These are phyloP conservation scores for Lentinula edodes DNA, from an alignment of 768 basidiomycete genomes.

Conservation along the genomic window DNA sequence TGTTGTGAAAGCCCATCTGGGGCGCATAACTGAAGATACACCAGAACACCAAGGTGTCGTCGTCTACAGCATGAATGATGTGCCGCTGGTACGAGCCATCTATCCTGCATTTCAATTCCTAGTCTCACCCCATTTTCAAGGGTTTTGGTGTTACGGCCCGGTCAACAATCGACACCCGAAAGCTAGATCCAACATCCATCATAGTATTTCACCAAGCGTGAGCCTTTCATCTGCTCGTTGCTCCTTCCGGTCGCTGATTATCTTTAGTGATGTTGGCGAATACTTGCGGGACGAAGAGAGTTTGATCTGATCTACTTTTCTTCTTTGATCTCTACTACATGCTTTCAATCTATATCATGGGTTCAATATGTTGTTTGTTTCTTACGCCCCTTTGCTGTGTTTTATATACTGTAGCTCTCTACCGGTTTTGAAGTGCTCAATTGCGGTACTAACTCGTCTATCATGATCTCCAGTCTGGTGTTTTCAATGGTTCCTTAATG, in stretches of 20 bases:
- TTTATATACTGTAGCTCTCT: constrained; percentile 13
- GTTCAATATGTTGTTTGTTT: neutral
- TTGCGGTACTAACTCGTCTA: constrained; percentile 20
- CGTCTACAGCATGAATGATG: constrained; percentile 92
- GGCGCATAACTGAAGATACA: constrained; percentile 96
- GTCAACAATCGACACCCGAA: constrained; percentile 92
- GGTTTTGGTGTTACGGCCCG: constrained; percentile 97
- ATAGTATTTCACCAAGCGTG: constrained; percentile 99
- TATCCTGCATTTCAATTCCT: neutral
- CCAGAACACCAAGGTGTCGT: constrained; percentile 99
- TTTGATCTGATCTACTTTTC: constrained; percentile 2
- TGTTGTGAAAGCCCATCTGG: constrained; percentile 97
- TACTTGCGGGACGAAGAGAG: constrained; percentile 93
- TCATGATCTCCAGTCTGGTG: neutral
- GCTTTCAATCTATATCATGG: neutral
- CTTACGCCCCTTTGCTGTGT: neutral
- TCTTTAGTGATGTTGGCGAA: constrained; percentile 87
- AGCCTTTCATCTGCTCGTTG: constrained; percentile 19
- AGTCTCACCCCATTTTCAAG: constrained; percentile 33
- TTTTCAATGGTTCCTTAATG: neutral
- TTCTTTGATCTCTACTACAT: constrained; percentile 42
- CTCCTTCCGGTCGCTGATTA: constrained; percentile 2
- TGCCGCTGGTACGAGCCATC: constrained; percentile 66
- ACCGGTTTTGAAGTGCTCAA: constrained; percentile 42
- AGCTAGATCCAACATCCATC: constrained; percentile 94